Base-by-base conservation (phyloP, 805 yeast genomes). In the Candida loeiensis region DNA sequence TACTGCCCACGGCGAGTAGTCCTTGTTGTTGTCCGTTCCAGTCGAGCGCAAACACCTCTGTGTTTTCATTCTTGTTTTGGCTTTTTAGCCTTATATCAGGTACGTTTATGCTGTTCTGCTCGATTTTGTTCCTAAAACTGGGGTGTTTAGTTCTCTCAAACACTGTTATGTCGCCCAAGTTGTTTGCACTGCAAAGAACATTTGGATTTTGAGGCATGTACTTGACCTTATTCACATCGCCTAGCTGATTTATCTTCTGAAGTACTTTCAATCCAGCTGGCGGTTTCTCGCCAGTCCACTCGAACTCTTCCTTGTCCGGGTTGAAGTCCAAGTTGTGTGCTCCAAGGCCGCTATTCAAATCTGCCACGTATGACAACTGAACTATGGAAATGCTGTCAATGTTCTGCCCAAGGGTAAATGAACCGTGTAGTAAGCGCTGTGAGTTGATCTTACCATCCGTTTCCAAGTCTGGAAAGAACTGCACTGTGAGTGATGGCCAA, bases 201-300 rank as follows among this genome's bases (percentile, higher is more conserved):
- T 89, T 93, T 1, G 93, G 93, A 52, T 90, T 90, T 49, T 84
- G 91, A 0, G 96, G 95, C 80, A 85, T 77, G 51, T 76, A 77
- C 26, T 82, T 69, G 0, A 85, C 80, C 45, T 77, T 74, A 55
- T 87, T 86, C 41, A 89, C 81, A 47, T 83, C 93, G 2, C 86
- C 89, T 1, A 64, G 58, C 48, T 80, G 88, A 24, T 75, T 69
- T n/a, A 85, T 79, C 33, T 74, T 72, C 59, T 85, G 95, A 4
- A 70, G 45, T 4, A 52, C 56, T 28, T 56, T 53, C n/a, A 61
- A 40, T 43, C 60, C 61, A 9, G 35, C 27, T 8, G 27, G 24
- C 12, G 40, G 26, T 2, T 36, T 21, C 12, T 22, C 27, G 4
- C 28, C 40, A 5, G 54, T 50, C 29, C 66, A 40, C 46, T 67